phyloP scores from a whole-genome alignment of 2,329 filamentous ascomycete species.

The Boeremia exigua region DNA sequence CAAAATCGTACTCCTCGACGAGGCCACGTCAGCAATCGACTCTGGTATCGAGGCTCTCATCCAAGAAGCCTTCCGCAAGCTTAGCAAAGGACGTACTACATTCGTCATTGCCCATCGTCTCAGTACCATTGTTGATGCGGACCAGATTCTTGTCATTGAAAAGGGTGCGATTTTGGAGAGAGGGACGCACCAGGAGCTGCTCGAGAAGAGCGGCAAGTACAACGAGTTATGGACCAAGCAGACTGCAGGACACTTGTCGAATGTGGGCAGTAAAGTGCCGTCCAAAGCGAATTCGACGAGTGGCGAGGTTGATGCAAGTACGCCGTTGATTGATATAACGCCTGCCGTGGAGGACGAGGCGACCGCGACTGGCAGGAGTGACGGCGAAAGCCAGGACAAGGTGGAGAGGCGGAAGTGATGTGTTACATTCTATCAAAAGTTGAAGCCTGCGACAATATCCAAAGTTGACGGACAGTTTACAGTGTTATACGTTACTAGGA shows the following conservation, averaged over 20 bases:
- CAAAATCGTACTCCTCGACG: constrained; percentile 83
- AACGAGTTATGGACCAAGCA: constrained; percentile 90
- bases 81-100: constrained; percentile 68
- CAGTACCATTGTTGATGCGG: constrained; percentile 83
- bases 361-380: constrained; percentile 21
- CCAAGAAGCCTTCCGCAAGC: constrained; percentile 64
- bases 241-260: constrained; percentile 49
- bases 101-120: constrained; percentile 79
- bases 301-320: constrained; percentile 13
- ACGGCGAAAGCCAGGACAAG: constrained; percentile 7
- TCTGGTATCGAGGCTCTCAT: constrained; percentile 72
- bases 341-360: constrained; percentile 30
- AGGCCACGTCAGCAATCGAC: constrained; percentile 87
- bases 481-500: too few species aligned
- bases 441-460: background rate
- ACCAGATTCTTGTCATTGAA: constrained; percentile 81
- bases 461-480: background rate
- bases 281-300: constrained; percentile 26
- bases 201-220: constrained; percentile 75
- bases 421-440: background rate
- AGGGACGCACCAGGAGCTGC: constrained; percentile 78
- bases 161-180: constrained; percentile 78
- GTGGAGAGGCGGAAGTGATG: constrained; percentile 22
- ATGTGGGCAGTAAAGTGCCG: constrained; percentile 21
- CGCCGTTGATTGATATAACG: constrained; percentile 33